These are phyloP conservation scores for Kluyveromyces sp. DNA, from an alignment of 1,139 yeast genomes.

Conservation along the genomic window DNA sequence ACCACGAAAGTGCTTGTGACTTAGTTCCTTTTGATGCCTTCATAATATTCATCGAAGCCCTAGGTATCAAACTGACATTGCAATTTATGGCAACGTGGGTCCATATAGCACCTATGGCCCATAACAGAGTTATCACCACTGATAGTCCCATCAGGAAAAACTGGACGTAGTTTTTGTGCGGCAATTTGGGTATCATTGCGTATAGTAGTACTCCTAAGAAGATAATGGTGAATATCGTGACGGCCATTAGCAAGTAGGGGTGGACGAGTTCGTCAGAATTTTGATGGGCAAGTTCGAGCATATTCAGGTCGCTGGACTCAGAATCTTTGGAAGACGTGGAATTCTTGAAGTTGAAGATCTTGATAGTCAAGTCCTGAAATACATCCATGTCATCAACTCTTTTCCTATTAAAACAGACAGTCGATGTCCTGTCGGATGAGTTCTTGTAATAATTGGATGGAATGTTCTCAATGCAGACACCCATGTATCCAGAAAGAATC, in stretches of 20 bases:
- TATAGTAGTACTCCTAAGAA: slow-evolving; percentile 40
- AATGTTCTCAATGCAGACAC: slow-evolving; percentile 27
- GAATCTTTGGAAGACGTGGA: slow-evolving; percentile 10
- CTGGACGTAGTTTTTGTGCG: slow-evolving; percentile 35
- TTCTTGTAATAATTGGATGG: slow-evolving; percentile 19
- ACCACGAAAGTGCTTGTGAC: slow-evolving; percentile 59
- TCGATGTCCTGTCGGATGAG: slow-evolving; percentile 5
- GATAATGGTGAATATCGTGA: slow-evolving; percentile 40
- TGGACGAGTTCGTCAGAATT: slow-evolving; percentile 40
- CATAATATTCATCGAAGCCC: slow-evolving; percentile 48
- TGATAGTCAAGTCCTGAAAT: slow-evolving; percentile 23
- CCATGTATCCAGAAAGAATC: slow-evolving; percentile 29
- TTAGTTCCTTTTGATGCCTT: slow-evolving; percentile 43
- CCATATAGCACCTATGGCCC: slow-evolving; percentile 70
- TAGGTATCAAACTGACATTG: slow-evolving; percentile 38
- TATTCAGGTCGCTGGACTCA: slow-evolving; percentile 20
- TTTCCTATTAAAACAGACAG: slow-evolving; percentile 26
- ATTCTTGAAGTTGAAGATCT: slow-evolving; percentile 20
- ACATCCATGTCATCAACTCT: slow-evolving; percentile 18
- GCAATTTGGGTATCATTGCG: slow-evolving; percentile 43
- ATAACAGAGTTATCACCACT: slow-evolving; percentile 39
- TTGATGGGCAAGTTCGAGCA: slow-evolving; percentile 25
- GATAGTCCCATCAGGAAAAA: slow-evolving; percentile 36
- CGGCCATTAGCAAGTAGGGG: slow-evolving; percentile 47
- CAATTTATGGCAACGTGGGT: slow-evolving; percentile 53